Conservation (phyloP, 176 grass and related monocot genomes). For the Aegilops sharonensis region DNA sequence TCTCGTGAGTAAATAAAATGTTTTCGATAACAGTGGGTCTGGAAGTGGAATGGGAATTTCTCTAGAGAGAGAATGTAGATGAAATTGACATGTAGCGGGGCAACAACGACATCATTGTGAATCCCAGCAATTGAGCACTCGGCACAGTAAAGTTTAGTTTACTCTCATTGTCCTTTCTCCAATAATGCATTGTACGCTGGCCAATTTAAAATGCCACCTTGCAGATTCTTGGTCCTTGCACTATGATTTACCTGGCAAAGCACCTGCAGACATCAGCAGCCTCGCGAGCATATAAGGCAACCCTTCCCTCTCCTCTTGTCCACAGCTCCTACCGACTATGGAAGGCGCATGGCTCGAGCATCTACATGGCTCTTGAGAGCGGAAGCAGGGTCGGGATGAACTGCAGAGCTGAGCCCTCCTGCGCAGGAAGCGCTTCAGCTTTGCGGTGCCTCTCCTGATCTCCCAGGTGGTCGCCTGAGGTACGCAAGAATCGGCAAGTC, state of each 20-base stretch:
- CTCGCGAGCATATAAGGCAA: conserved; percentile 30
- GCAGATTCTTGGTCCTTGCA: conserved; percentile 31
- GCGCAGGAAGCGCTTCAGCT: conserved; percentile 20
- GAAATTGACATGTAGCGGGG: conserved; percentile 30
- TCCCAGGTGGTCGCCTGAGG: conserved; percentile 35
- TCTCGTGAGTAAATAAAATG: conserved; percentile 30
- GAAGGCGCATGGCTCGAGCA: conserved; percentile 50
- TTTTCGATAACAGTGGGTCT: conserved; percentile 11
- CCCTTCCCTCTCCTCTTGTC: conserved; percentile 24
- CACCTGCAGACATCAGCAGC: conserved; percentile 24
- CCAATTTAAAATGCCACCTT: conserved; percentile 29
- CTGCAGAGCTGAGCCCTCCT: conserved; percentile 17
- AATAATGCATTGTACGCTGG: conserved; percentile 33
- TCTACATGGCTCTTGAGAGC: conserved; percentile 51
- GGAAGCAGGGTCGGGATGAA: conserved; percentile 19
- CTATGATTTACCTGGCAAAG: conserved; percentile 31
- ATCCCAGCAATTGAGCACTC: conserved; percentile 52
- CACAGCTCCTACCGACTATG: conserved; percentile 19
- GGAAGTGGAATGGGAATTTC: conserved; percentile 38
- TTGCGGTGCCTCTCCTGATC: conserved; percentile 32
- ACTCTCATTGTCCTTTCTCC: conserved; percentile 40
- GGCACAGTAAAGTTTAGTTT: conserved; percentile 33
- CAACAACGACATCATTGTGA: conserved; percentile 22
- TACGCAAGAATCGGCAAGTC: conserved; percentile 53
- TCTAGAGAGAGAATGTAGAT: conserved; percentile 40